Conservation (phyloP, 2,329 filamentous ascomycete species). For the Penicillium italicum region DNA sequence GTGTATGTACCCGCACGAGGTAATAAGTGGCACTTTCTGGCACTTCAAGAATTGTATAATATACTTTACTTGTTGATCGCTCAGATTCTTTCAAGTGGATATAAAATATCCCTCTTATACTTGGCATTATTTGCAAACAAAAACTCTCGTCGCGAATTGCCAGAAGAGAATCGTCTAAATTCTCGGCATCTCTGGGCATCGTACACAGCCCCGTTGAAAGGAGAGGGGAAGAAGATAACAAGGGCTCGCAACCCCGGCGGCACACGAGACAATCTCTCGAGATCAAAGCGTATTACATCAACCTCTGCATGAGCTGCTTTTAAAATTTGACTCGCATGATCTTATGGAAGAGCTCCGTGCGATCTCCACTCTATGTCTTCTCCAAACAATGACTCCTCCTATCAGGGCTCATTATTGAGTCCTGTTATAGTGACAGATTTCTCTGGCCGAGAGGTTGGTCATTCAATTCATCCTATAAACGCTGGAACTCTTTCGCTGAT, state of each 20-base stretch:
- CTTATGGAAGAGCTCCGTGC: not conserved
- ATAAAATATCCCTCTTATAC: not conserved
- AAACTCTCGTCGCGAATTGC: not conserved
- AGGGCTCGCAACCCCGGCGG: not conserved
- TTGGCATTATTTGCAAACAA: not conserved
- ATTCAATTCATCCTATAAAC: not conserved
- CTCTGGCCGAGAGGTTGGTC: constrained; percentile 19
- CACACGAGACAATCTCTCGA: not conserved
- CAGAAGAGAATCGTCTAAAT: not conserved
- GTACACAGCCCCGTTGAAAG: constrained; percentile 18
- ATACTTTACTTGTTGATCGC: not conserved
- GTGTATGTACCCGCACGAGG: not conserved
- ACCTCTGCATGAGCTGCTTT: not conserved
- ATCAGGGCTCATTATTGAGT: constrained; percentile 15
- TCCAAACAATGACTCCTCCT: constrained; percentile 3
- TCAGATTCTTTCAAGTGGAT: not conserved
- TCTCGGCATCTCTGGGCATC: constrained; percentile 16
- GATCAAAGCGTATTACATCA: not conserved
- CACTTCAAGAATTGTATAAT: not conserved
- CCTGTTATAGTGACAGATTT: constrained; percentile 15
- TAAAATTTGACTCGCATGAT: not conserved
- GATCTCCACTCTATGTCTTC: not conserved
- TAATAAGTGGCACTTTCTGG: not conserved
- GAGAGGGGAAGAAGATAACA: constrained; percentile 5
- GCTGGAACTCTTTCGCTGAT: not conserved